Conservation (phyloP, 495 filamentous ascomycete genomes). For the Neurospora sp. region DNA sequence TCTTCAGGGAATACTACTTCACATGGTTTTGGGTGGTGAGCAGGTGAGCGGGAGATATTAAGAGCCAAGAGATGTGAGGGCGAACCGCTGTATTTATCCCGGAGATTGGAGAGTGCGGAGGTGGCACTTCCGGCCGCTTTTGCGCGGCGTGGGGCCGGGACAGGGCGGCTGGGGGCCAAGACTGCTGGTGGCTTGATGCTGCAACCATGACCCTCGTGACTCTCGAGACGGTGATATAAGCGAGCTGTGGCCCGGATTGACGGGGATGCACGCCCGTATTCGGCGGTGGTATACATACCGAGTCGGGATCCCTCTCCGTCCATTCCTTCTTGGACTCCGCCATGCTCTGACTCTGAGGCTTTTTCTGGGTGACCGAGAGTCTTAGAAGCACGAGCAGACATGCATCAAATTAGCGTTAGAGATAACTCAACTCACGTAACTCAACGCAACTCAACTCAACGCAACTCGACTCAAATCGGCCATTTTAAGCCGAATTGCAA, state of each 20-base stretch:
- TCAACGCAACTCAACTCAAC: too few relatives aligned
- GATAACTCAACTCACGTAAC: too few relatives aligned
- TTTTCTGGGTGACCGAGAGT: too few relatives aligned
- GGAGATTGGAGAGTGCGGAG: constrained; percentile 16
- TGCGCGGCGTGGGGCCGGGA: background rate
- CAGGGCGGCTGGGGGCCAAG: background rate
- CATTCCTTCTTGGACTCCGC: background rate
- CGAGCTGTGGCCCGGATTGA: background rate
- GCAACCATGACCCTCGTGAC: background rate
- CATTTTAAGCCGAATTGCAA: too few relatives aligned
- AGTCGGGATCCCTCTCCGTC: background rate
- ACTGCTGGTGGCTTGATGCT: background rate
- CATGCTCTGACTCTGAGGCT: background rate
- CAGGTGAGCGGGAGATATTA: background rate
- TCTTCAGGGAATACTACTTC: background rate
- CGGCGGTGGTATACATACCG: background rate
- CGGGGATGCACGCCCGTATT: background rate
- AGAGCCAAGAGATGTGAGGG: background rate
- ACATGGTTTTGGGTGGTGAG: background rate
- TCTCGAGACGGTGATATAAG: background rate
- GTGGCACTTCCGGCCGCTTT: constrained; percentile 7
- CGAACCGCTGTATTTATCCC: constrained; percentile 15
- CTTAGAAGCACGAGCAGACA: too few relatives aligned
- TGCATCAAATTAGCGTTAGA: too few relatives aligned
- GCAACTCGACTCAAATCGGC: too few relatives aligned